Base-by-base conservation (phyloP, 495 filamentous ascomycete species). In the Neurospora sp. region DNA sequence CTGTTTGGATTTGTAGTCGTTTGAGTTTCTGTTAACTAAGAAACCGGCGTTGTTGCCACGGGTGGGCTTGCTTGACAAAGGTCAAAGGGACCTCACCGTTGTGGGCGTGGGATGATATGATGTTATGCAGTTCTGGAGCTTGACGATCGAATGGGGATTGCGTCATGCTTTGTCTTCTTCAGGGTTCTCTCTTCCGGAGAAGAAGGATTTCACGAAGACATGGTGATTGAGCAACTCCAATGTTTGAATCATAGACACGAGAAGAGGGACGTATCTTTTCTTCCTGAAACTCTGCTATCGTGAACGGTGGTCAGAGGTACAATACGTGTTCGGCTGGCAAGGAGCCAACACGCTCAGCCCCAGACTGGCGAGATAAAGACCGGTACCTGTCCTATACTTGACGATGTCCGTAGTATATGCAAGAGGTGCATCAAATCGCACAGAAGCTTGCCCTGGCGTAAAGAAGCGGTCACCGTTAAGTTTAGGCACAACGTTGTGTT, bases 401-500 rank as follows among this genome's bases (percentile, higher is more conserved):
- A 35, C 27, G 3, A 44, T n/a, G 41, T 44, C 6, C 39, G 4
- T 40, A 40, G 35, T 37, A 42, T 73, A 53, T 35, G 27, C 37
- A 70, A 37, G 22, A n/a, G 39, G 47, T 71, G 27, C 53, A 27
- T 61, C 53, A 61, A 61, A 61, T 61, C 10, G 53, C 53, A 35
- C 27, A 61, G 53, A 61, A 65, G 53, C 53, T 65, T 35, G 53
- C 53, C 12, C 53, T 65, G 53, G 53, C 27, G 27, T 74, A 71
- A 77, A 80, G 18, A 72, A 68, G 68, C 77, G 72, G 18, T 74
- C 45, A 4, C 78, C 78, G 70, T 80, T 76, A 12, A 40, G 78
- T 73, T 81, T 77, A 18, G 77, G 78, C 14, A 79, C 77, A 73
- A 84, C 41, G 20, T 71, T 72, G 31, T 75, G 68, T 47, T 82